Percentiles rank a stretch among this genome's conserved stretches.
These are phyloP conservation scores for Malus asiatica DNA, from an alignment of 306 rosid species.

Conservation along the genomic window DNA sequence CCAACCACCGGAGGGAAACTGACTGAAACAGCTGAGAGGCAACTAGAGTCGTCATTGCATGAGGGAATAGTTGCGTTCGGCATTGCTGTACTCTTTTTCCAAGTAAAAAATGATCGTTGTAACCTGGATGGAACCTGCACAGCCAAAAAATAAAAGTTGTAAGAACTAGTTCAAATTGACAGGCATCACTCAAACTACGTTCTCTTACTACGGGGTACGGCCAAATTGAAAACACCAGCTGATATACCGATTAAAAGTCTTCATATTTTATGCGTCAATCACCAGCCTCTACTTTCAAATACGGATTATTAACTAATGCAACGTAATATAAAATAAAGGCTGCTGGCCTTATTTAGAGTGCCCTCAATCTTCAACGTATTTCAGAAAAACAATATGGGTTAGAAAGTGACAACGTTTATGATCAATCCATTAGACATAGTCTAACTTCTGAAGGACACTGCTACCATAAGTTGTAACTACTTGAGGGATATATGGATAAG, in stretches of 20 bases:
- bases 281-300: not conserved
- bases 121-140: slow-evolving; percentile 69
- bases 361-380: not conserved
- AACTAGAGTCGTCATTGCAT: not conserved
- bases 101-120: slow-evolving; percentile 45
- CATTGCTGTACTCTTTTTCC: slow-evolving; percentile 42
- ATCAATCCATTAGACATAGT: not conserved
- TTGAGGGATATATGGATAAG: not conserved
- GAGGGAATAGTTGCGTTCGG: slow-evolving; percentile 14
- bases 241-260: not conserved
- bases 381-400: not conserved
- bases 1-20: slow-evolving; percentile 36
- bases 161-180: not conserved
- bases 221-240: not conserved
- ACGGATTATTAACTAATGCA: not conserved
- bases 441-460: not conserved
- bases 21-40: slow-evolving; percentile 29
- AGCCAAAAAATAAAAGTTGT: slow-evolving; percentile 15
- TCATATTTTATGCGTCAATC: not conserved
- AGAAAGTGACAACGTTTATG: not conserved
- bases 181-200: not conserved
- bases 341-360: not conserved
- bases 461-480: not conserved
- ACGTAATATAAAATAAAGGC: not conserved
- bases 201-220: not conserved